These are phyloP conservation scores for Oxytropis ochrocephala DNA, from an alignment of 306 rosid species.

Conservation along the genomic window DNA sequence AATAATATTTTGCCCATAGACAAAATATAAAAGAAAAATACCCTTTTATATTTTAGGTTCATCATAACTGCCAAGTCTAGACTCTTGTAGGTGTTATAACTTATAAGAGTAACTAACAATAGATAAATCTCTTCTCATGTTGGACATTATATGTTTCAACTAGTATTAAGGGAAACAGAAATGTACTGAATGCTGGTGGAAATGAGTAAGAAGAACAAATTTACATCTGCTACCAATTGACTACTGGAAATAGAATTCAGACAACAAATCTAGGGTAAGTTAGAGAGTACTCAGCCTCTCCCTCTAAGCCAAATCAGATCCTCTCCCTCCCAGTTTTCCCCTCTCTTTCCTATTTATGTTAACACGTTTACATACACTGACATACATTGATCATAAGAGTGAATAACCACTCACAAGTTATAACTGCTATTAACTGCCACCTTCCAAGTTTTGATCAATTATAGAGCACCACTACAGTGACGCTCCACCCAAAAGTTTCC, in stretches of 20 bases:
- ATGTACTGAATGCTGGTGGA: neutral
- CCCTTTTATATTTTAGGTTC: neutral
- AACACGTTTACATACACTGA: neutral
- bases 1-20: conserved; percentile 7
- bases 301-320: neutral
- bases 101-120: neutral
- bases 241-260: neutral
- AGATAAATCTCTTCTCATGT: neutral
- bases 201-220: neutral
- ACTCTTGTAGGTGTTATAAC: neutral
- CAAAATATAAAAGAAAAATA: neutral
- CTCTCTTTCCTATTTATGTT: neutral
- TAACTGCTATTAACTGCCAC: neutral
- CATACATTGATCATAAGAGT: neutral
- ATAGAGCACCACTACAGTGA: neutral
- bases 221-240: neutral
- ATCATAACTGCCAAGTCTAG: neutral
- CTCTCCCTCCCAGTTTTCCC: neutral
- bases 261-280: neutral
- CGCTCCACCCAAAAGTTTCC: neutral
- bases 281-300: neutral
- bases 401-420: neutral
- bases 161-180: neutral
- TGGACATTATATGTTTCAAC: neutral
- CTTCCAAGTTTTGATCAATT: neutral